Base-by-base conservation (phyloP, 176 grass and related monocot species). In the Phoenix roebelenii region DNA sequence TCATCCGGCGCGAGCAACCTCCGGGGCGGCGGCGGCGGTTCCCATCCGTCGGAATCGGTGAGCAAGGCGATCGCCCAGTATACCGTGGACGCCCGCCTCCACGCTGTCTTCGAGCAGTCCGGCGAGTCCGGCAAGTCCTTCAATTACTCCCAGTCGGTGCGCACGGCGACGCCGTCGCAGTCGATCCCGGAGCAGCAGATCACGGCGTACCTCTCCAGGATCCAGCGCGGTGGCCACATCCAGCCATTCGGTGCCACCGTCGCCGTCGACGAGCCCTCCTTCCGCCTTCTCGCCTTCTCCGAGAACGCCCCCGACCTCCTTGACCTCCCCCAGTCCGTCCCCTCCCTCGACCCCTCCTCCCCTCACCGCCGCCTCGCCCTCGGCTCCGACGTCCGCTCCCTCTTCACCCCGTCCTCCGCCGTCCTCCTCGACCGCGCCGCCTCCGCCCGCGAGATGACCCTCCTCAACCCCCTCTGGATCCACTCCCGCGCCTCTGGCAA, bases 51-150 rank as follows among this genome's bases (percentile, higher is more conserved):
- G 49, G 85, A 89, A 30, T 85, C 92, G 14, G 67, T 92, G 70
- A 92, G 84, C 70, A 98, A 98, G 84, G 93, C 81, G 64, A 83
- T 92, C 58, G 87, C 93, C 17, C 93, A 98, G 77, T 98, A 92
- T 74, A 98, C 76, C 28, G 53, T 88, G 22, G 93, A 98, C 76
- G 93, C 93, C 3, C 76, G 93, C 39, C 87, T 98, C 54, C 87
- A 92, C 66, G 87, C 87, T 1, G 93, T 92, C 59, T 98, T 98
- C 50, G 93, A 98, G 76, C 84, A 88, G 66, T 92, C 93, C 55
- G 81, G 93, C n/a, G 84, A 89, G 55, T 85, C 81, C 7, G 87
- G 93, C 9, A 61, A 66, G 52, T 92, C 84, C 71, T 98, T 98
- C 72, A 81, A 98, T 73, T 98, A 98, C 76, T 92, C 93, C 16